Conservation (phyloP, 352 stramenopile species). For the Phytopythium ostracodes region DNA sequence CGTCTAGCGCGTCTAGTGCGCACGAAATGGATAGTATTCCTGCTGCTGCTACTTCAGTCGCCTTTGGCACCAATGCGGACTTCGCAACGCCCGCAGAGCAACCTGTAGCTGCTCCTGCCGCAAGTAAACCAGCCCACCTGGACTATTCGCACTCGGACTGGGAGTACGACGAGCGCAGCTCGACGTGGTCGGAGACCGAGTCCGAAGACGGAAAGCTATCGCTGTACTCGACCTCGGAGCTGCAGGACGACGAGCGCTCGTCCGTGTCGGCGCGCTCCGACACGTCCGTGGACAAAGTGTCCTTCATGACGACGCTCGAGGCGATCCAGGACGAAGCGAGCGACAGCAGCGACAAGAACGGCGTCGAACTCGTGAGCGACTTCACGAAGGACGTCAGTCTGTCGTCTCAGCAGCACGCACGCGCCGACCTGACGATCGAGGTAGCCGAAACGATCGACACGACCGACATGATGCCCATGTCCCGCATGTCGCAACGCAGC, state of each 20-base stretch:
- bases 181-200: conserved; percentile 43
- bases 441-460: conserved; percentile 46
- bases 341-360: neutral
- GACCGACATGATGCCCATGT: conserved; percentile 36
- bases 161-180: conserved; percentile 21
- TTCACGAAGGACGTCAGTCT: conserved; percentile 17
- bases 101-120: neutral
- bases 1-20: neutral
- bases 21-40: neutral
- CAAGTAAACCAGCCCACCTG: neutral
- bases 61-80: neutral
- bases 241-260: conserved; percentile 18
- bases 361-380: conserved; percentile 14
- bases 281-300: conserved; percentile 20
- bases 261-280: conserved; percentile 23
- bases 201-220: conserved; percentile 36
- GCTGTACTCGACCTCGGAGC: conserved; percentile 30
- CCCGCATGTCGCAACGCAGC: conserved; percentile 8
- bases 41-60: neutral
- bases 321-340: conserved; percentile 29
- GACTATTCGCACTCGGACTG: conserved; percentile 8
- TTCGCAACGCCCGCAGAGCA: neutral
- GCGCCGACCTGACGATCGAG: conserved; percentile 14
- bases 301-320: conserved; percentile 30
- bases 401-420: neutral